A percentile compares a stretch with the other conserved stretches of the same genome.
These are phyloP conservation scores for Phytopythium cucurbitacearum DNA, from an alignment of 352 stramenopile species.

Conservation along the genomic window DNA sequence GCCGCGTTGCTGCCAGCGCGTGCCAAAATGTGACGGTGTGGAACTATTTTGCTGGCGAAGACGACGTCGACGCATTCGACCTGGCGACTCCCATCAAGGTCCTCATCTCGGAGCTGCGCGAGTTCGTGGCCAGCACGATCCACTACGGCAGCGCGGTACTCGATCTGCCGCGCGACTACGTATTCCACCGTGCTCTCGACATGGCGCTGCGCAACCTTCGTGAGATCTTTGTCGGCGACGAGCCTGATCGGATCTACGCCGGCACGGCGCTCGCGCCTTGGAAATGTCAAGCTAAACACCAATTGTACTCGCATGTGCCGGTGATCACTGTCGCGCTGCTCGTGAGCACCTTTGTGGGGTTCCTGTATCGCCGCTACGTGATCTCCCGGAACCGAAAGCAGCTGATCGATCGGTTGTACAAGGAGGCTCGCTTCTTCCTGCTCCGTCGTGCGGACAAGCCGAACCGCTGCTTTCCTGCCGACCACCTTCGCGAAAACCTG, in stretches of 20 bases:
- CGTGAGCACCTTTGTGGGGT: slow-evolving; percentile 19
- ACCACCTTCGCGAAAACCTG: slow-evolving; percentile 57
- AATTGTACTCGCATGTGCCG: slow-evolving; percentile 38
- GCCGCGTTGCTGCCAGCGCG: slow-evolving; percentile 25
- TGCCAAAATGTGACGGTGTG: slow-evolving; percentile 30
- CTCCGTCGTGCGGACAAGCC: slow-evolving; percentile 31
- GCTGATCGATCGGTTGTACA: slow-evolving; percentile 58
- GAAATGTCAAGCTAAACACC: slow-evolving; percentile 42
- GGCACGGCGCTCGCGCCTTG: slow-evolving; percentile 40
- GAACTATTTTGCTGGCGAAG: slow-evolving; percentile 15
- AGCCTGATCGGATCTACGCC: slow-evolving; percentile 43
- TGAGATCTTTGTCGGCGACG: slow-evolving; percentile 45
- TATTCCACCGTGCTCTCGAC: slow-evolving; percentile 60
- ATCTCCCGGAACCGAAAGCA: slow-evolving; percentile 41
- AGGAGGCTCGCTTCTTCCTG: slow-evolving; percentile 64
- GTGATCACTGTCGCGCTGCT: slow-evolving; percentile 32
- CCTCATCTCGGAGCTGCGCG: slow-evolving; percentile 45
- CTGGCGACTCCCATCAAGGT: slow-evolving; percentile 31
- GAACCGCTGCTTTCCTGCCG: slow-evolving; percentile 44
- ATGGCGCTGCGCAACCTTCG: slow-evolving; percentile 50
- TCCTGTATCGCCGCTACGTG: slow-evolving; percentile 28
- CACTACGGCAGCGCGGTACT: slow-evolving; percentile 40
- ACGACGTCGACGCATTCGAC: slow-evolving; percentile 5
- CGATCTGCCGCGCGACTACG: slow-evolving; percentile 38
- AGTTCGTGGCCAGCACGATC: slow-evolving; percentile 32